phyloP scores from a whole-genome alignment of 352 stramenopile genomes.

The Globisporangium nodosum region DNA sequence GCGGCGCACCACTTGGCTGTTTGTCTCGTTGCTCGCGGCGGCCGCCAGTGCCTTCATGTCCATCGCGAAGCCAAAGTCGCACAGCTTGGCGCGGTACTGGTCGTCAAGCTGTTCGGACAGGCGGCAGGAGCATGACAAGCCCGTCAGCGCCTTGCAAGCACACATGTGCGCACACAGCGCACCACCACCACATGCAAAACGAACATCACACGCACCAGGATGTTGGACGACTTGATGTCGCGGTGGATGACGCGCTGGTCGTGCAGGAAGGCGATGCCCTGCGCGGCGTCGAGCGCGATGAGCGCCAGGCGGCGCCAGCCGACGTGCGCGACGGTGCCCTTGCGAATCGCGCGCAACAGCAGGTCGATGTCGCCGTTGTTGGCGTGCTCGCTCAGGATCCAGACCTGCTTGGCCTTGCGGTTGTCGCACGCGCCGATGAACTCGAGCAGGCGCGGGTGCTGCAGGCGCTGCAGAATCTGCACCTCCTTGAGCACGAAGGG shows the following conservation, averaged over 20 bases:
- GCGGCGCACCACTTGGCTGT: conserved; percentile 37
- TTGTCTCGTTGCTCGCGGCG: conserved; percentile 13
- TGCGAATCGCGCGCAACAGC: conserved; percentile 56
- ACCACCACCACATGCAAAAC: too few species aligned
- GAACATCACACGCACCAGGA: conserved; percentile 27
- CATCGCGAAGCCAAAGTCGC: conserved; percentile 82
- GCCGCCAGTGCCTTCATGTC: conserved; percentile 30
- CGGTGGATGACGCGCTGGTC: conserved; percentile 70
- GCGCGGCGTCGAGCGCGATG: conserved; percentile 74
- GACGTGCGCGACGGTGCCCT: conserved; percentile 31
- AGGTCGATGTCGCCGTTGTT: conserved; percentile 73
- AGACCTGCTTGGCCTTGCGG: conserved; percentile 64
- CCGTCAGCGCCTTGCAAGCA: neutral
- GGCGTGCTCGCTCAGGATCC: conserved; percentile 80
- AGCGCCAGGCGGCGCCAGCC: conserved; percentile 57
- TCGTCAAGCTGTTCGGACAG: conserved; percentile 40
- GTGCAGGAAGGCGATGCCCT: conserved; percentile 96
- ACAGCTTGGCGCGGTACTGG: conserved; percentile 66
- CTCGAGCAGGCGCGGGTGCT: conserved; percentile 66
- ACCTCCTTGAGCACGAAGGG: conserved; percentile 76
- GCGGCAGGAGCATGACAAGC: neutral
- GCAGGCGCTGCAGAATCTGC: conserved; percentile 58
- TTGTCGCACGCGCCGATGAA: conserved; percentile 74
- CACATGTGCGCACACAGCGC: neutral
- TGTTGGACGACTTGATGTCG: conserved; percentile 89